These are phyloP conservation scores for Harrya chromipes DNA, from an alignment of 768 basidiomycete species.

Conservation along the genomic window DNA sequence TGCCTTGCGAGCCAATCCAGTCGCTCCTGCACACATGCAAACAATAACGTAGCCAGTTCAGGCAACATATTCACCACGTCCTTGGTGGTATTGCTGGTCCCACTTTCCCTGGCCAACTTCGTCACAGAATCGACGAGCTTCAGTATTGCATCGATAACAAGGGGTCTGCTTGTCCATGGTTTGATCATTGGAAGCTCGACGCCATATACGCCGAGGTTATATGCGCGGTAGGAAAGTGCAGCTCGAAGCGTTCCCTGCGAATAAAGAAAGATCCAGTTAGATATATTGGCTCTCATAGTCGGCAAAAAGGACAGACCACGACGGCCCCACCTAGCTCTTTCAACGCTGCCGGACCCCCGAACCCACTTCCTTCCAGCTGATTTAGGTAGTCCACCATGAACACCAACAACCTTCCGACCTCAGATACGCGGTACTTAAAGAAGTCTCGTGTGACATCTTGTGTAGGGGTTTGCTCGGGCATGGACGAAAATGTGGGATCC, in stretches of 20 bases:
- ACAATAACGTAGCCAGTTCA: constrained; percentile 58
- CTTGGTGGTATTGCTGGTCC: constrained; percentile 10
- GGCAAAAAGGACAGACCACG: constrained; percentile 46
- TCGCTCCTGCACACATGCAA: constrained; percentile 65
- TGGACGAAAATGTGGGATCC: constrained; percentile 25
- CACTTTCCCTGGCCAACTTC: constrained; percentile 20
- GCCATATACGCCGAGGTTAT: constrained; percentile 74
- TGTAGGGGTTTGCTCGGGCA: constrained; percentile 48
- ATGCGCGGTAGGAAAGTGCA: constrained; percentile 70
- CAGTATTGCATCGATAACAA: constrained; percentile 64
- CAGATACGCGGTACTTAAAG: constrained; percentile 66
- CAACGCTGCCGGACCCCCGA: constrained; percentile 20
- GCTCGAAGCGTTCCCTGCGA: constrained; percentile 67
- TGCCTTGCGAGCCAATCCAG: constrained; percentile 67
- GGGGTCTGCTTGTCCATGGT: constrained; percentile 79
- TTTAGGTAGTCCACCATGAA: constrained; percentile 44
- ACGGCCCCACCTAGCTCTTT: constrained; percentile 47
- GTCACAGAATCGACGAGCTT: constrained; percentile 70
- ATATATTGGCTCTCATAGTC: background rate
- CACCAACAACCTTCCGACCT: constrained; percentile 67
- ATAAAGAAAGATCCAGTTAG: background rate
- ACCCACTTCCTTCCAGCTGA: constrained; percentile 24
- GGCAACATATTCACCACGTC: constrained; percentile 58
- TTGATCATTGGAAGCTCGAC: constrained; percentile 65
- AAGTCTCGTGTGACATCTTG: constrained; percentile 81